Percentiles rank a stretch among this genome's conserved stretches.
phyloP scores from a whole-genome alignment of 1,284 basidiomycete species.

The Neolentinus lepideus region DNA sequence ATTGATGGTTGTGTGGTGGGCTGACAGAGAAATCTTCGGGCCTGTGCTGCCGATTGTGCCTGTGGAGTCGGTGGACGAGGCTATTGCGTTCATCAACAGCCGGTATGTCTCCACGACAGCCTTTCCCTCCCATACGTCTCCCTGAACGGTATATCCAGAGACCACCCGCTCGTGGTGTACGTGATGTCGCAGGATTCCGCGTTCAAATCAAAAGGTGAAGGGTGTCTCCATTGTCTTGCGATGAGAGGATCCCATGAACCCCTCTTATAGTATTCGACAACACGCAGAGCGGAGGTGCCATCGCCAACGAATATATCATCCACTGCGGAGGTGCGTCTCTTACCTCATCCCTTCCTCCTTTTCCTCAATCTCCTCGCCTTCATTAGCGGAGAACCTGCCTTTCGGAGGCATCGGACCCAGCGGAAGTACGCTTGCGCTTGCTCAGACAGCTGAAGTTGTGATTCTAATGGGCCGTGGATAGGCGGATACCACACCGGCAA shows the following conservation, averaged over 20 bases:
- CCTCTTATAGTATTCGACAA: constrained; percentile 47
- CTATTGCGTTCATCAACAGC: constrained; percentile 62
- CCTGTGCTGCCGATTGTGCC: constrained; percentile 65
- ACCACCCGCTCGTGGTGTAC: constrained; percentile 74
- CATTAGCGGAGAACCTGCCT: constrained; percentile 53
- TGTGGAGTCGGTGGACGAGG: constrained; percentile 65
- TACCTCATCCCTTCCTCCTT: background rate
- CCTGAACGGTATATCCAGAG: constrained; percentile 30
- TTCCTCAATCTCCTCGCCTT: background rate
- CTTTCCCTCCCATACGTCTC: background rate
- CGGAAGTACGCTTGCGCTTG: constrained; percentile 25
- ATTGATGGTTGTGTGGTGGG: background rate
- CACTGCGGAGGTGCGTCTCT: constrained; percentile 40
- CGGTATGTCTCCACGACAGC: constrained; percentile 29
- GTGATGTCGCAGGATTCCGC: constrained; percentile 59
- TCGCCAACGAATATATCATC: constrained; percentile 63
- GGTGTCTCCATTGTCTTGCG: background rate
- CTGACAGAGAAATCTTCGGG: constrained; percentile 27
- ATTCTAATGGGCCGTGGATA: constrained; percentile 25
- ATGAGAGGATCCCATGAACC: background rate
- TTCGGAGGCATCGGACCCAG: constrained; percentile 71
- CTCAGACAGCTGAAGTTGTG: background rate
- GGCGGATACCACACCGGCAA: constrained; percentile 55
- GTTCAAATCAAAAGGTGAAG: constrained; percentile 54
- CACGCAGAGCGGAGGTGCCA: constrained; percentile 59